phyloP scores from a whole-genome alignment of 2,329 filamentous ascomycete species.

The Colletotrichum musae region DNA sequence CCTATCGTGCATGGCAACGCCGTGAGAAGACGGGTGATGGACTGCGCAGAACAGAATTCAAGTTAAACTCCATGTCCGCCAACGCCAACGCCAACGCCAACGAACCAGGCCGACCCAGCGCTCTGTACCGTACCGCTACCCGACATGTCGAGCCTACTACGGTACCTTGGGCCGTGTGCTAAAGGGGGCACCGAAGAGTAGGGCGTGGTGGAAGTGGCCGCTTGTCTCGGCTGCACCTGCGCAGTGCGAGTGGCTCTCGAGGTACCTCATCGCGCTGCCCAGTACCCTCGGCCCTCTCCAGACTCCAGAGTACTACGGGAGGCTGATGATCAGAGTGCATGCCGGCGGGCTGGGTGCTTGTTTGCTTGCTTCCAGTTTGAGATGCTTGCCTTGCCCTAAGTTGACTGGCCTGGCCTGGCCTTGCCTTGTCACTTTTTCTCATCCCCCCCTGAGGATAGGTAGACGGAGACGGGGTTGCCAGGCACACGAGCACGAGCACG shows the following conservation, averaged over 20 bases:
- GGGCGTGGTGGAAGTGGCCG: slow-evolving; percentile 3
- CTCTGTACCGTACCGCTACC: not conserved
- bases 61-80: not conserved
- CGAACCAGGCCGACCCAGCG: not conserved
- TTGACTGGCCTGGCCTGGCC: slow-evolving; percentile 14
- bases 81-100: slow-evolving; percentile 16
- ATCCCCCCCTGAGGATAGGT: slow-evolving; percentile 8
- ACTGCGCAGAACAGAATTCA: not conserved
- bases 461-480: not conserved
- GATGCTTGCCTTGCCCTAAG: not conserved
- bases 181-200: slow-evolving; percentile 11
- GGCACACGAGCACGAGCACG: not conserved
- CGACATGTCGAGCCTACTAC: slow-evolving; percentile 3
- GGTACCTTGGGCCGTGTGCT: not conserved
- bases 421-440: slow-evolving; percentile 11
- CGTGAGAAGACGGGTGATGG: slow-evolving; percentile 8
- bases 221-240: slow-evolving; percentile 8
- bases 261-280: slow-evolving; percentile 5
- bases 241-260: not conserved
- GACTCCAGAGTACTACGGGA: not conserved
- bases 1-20: slow-evolving; percentile 2
- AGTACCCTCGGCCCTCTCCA: not conserved
- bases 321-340: not conserved
- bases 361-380: slow-evolving; percentile 18
- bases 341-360: not conserved